A percentile compares a stretch with the other conserved stretches of the same genome.
Evolutionary conservation across 345 rosid species (phyloP).

Genomic region (Populus simonii): DNA sequence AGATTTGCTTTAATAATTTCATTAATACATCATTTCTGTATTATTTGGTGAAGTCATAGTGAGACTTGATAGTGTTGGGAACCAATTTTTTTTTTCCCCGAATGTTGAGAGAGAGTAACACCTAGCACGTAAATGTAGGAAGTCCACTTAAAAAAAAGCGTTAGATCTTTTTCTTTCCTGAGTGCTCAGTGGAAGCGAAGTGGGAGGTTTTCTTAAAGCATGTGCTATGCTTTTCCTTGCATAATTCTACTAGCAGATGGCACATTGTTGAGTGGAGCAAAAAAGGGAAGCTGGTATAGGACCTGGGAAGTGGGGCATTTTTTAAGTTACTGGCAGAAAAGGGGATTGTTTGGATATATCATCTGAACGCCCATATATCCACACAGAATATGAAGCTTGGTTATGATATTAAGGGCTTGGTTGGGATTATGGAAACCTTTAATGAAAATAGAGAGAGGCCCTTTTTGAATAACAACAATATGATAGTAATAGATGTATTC

Average conservation of each 20-base stretch:
- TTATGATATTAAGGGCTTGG: neutral
- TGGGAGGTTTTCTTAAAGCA: constrained; percentile 10
- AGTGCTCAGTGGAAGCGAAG: constrained; percentile 20
- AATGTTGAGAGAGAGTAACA: neutral
- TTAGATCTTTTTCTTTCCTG: constrained; percentile 1
- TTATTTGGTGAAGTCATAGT: constrained; percentile 1
- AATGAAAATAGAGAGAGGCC: neutral
- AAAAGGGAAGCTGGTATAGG: constrained; percentile 5
- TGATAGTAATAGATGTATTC: neutral
- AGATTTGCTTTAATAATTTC: neutral
- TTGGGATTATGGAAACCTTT: neutral
- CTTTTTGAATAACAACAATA: neutral
- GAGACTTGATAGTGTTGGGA: neutral
- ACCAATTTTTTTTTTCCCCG: neutral
- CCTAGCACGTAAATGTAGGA: neutral
- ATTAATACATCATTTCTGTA: neutral
- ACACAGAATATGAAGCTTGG: neutral
- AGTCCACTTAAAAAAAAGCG: constrained; percentile 20
- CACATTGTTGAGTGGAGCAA: constrained; percentile 18
- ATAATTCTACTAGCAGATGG: constrained; percentile 6
- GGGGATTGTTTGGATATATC: neutral
- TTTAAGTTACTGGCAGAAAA: neutral
- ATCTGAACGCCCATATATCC: neutral
- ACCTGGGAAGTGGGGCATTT: constrained; percentile 10
- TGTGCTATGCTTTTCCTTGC: constrained; percentile 23